Percentiles rank a stretch among this genome's conserved stretches.
Conservation (phyloP, 371 early-diverging fungal genomes). For the Rhizopus delemar region DNA sequence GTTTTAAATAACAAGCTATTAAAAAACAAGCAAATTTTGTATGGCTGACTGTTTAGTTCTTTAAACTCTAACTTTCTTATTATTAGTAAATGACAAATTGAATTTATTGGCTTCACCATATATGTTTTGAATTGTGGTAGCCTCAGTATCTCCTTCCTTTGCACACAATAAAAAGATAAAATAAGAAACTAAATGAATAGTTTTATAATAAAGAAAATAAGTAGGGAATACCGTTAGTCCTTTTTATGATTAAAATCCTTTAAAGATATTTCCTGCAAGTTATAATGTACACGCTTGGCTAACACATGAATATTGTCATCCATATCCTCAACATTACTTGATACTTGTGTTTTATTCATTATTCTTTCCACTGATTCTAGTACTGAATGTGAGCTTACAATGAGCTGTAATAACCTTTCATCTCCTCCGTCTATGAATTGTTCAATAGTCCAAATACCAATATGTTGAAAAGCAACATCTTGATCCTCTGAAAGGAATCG, state of each 20-base stretch:
- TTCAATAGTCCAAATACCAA: slow-evolving; percentile 90
- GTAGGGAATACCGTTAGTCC: slow-evolving; percentile 1
- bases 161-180: too few relatives aligned
- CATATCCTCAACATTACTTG: slow-evolving; percentile 32
- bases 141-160: too few relatives aligned
- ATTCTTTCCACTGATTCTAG: slow-evolving; percentile 39
- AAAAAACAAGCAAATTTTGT: too few relatives aligned
- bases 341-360: slow-evolving; percentile 24
- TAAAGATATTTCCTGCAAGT: slow-evolving; percentile 19
- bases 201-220: background rate
- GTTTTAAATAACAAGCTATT: too few relatives aligned
- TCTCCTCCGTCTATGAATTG: slow-evolving; percentile 75
- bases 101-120: too few relatives aligned
- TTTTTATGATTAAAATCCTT: background rate
- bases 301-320: slow-evolving; percentile 49
- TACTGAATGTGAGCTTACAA: slow-evolving; percentile 37
- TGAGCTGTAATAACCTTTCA: slow-evolving; percentile 31
- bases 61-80: too few relatives aligned
- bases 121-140: too few relatives aligned
- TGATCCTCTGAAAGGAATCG: slow-evolving; percentile 68
- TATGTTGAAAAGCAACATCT: slow-evolving; percentile 79
- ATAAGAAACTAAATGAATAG: background rate
- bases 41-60: too few relatives aligned
- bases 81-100: too few relatives aligned
- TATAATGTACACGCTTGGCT: slow-evolving; percentile 40